A percentile compares a stretch with the other conserved stretches of the same genome.
Conservation (phyloP, 768 basidiomycete species). For the Boletus fagicola region DNA sequence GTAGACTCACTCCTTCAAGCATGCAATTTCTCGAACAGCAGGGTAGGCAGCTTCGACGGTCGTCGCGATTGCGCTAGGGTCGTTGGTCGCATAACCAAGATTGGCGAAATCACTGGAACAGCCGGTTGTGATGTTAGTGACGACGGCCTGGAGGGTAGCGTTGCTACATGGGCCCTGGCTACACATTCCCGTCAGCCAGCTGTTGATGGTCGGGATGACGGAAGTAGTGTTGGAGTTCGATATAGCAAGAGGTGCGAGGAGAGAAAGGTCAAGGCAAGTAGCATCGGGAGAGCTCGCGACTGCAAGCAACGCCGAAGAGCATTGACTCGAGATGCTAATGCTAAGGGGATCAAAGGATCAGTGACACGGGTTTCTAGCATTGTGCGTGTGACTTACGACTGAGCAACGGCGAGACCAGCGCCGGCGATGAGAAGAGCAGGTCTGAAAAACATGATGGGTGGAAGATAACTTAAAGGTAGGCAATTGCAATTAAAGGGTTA, state of each 20-base stretch:
- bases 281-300: constrained; percentile 40
- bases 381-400: constrained; percentile 37
- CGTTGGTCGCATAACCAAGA: constrained; percentile 20
- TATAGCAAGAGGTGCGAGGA: constrained; percentile 29
- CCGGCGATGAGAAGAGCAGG: constrained; percentile 30
- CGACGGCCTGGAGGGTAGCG: constrained; percentile 52
- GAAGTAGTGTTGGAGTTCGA: constrained; percentile 31
- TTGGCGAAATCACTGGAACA: constrained; percentile 43
- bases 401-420: constrained; percentile 41
- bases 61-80: constrained; percentile 29
- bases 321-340: constrained; percentile 33
- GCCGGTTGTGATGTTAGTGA: constrained; percentile 51
- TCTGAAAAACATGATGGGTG: constrained; percentile 26
- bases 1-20: constrained; percentile 61
- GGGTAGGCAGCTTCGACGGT: constrained; percentile 57
- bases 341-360: not conserved
- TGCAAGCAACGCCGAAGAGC: constrained; percentile 44
- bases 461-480: not conserved
- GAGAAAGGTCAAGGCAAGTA: constrained; percentile 41
- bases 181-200: constrained; percentile 62
- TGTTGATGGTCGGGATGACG: constrained; percentile 45
- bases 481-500: not conserved
- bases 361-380: not conserved
- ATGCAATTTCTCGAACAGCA: constrained; percentile 50
- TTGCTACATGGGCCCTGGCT: constrained; percentile 54